Base-by-base conservation (phyloP, 1,139 yeast species). In the Magnusiomyces suaveolens region DNA sequence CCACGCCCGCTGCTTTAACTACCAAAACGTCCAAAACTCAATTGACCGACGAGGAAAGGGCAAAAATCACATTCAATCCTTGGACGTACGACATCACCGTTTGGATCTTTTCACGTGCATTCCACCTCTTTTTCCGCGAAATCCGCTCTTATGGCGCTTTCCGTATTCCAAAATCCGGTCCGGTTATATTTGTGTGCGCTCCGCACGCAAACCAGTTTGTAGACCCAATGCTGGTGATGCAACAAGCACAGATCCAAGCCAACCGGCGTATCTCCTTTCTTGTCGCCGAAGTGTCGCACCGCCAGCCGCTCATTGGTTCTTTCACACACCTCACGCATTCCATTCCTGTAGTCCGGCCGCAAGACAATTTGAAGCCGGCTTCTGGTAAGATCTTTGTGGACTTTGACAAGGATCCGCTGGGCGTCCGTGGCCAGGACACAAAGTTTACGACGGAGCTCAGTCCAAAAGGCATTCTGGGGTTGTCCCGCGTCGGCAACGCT, bases 141-240 rank as follows among this genome's bases (percentile, higher is more conserved):
- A 86, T 90, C 60, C 76, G 90, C 57, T 84, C 96, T 2, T 77
- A 98, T 58, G 97, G 97, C 2, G 94, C 96, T 0, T 90, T 83
- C 72, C 76, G 90, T 54, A 79, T 92, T 55, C 97, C 98, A 2
- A 75, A 79, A 46, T 68, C 76, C 12, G 97, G 96, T 0, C 95
- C 97, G 0, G 82, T 89, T 24, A 89, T 92, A 55, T 87, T 92
- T 66, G 97, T 92, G 48, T 97, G 94, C 1, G 98, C 97, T 8
- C 97, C 97, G 8, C 98, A 90, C 72, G 96, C 96, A 39, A 92
- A 90, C 69, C 98, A 90, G 69, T 92, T 92, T 64, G 94, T 90
- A 41, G 98, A 92, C 66, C 96, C 97, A 0, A 77, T 88, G 55
- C 77, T 89, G 53, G 75, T 92, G 54, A 82, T 87, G 87, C 83